Base-by-base conservation (phyloP, 2,329 filamentous ascomycete genomes). In the Epichloe hybrida region DNA sequence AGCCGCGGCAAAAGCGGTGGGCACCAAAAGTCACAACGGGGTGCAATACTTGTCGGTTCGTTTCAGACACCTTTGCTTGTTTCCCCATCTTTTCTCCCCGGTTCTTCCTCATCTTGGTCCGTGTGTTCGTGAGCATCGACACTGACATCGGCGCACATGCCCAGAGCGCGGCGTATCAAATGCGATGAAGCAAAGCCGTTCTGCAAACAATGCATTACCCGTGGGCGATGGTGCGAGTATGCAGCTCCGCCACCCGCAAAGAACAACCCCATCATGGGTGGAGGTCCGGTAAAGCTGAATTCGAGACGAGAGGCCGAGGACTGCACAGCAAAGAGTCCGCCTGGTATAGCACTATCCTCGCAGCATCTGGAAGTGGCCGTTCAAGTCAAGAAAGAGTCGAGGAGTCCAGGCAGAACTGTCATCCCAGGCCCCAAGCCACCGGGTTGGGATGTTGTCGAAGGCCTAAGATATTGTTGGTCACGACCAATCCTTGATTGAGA, bases 1-100 rank as follows among this genome's bases (percentile, higher is more conserved):
- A 39, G 39, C 50, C 44, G 5, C 38, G 50, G 17, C 44, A 51
- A 20, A 51, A 48, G 34, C 50, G 50, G 9, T 51, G 50, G 50
- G 50, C 50, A 23, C 43, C 49, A 8, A 51, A 48, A 34, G 37
- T 51, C 21, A 43, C 27, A 34, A 48, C 50, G 21, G 50, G 50
- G n/a, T 51, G 50, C 50, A 51, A 43, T 27, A 51, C 50, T 42
- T 51, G 50, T 38, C 50, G 50, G 50, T 51, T 34, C 49, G 49
- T 50, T 8, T 31, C 9, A 31, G 21, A n/a, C 34, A 21, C 2
- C 2, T 21, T 21, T 21, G 20, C 20, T 21, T 3, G 20, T 21
- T 21, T 21, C 17, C n/a, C n/a, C n/a, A n/a, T n/a, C n/a, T n/a
- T n/a, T n/a, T n/a, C n/a, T n/a, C n/a, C n/a, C n/a, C n/a, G n/a